Conservation (phyloP, 1,284 basidiomycete species). For the Phellopilus nigrolimitatus region DNA sequence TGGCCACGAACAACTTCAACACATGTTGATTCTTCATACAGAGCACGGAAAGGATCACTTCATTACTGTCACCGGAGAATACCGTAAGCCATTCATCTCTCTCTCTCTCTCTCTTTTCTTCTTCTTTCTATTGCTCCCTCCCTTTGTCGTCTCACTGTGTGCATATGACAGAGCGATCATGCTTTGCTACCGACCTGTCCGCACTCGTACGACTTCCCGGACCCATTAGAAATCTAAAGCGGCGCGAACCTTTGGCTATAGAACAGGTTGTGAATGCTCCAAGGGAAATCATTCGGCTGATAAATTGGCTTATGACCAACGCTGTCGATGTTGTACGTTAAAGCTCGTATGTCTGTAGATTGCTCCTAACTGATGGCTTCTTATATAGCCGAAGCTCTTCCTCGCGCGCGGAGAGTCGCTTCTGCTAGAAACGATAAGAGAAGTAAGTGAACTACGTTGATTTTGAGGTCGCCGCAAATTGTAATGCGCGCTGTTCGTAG, state of each 20-base stretch:
- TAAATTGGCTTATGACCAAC: constrained; percentile 70
- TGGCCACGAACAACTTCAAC: constrained; percentile 39
- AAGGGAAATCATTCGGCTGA: constrained; percentile 61
- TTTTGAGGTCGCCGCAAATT: not conserved
- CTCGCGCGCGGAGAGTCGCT: constrained; percentile 39
- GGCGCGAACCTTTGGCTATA: constrained; percentile 37
- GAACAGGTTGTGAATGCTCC: constrained; percentile 53
- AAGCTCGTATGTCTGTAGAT: not conserved
- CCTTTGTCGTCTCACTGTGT: too few species aligned
- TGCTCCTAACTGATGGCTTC: not conserved
- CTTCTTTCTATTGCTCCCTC: constrained; percentile 4
- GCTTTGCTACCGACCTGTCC: constrained; percentile 58
- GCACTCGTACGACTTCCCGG: constrained; percentile 53
- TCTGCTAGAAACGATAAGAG: constrained; percentile 47
- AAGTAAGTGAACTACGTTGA: constrained; percentile 41
- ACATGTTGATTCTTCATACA: constrained; percentile 64
- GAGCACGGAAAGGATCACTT: constrained; percentile 69
- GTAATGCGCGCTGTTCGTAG: constrained; percentile 25
- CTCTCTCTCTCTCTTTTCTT: not conserved
- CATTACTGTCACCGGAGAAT: constrained; percentile 54
- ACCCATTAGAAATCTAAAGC: constrained; percentile 46
- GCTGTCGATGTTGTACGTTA: constrained; percentile 40
- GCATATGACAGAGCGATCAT: constrained; percentile 76
- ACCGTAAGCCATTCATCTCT: constrained; percentile 46
- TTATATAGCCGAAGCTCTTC: constrained; percentile 65